phyloP scores from a whole-genome alignment of 768 basidiomycete species.

The Boletus subparvulus region DNA sequence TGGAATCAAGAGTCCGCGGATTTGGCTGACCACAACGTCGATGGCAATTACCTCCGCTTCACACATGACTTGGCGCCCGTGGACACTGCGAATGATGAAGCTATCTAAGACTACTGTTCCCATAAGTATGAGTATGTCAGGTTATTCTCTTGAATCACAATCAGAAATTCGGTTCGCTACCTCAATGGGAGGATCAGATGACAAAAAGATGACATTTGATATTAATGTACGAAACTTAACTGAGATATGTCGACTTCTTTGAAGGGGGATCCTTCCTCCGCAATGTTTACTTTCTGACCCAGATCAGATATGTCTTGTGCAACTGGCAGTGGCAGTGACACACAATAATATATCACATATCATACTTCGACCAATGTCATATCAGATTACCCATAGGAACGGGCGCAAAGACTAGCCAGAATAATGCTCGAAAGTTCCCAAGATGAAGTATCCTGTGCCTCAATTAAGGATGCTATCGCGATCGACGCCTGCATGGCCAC shows the following conservation, averaged over 20 bases:
- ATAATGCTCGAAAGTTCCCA: slow-evolving; percentile 3
- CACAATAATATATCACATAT: slow-evolving; percentile 8
- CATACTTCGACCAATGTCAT: slow-evolving; percentile 12
- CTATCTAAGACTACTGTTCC: neutral
- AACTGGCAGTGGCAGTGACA: slow-evolving; percentile 2
- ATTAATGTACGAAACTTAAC: neutral
- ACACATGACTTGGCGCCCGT: neutral
- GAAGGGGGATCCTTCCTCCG: neutral
- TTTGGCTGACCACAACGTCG: slow-evolving; percentile 3
- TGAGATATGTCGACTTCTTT: neutral
- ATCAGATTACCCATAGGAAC: slow-evolving; percentile 9
- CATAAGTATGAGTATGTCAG: neutral
- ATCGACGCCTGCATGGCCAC: slow-evolving; percentile 27
- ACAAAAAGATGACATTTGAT: slow-evolving; percentile 7
- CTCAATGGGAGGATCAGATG: slow-evolving; percentile 4
- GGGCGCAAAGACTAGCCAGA: slow-evolving; percentile 13
- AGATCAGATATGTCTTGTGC: slow-evolving; percentile 4
- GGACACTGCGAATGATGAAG: neutral
- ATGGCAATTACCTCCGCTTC: slow-evolving; percentile 4
- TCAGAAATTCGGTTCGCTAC: neutral
- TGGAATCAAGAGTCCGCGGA: slow-evolving; percentile 20
- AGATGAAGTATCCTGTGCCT: slow-evolving; percentile 20
- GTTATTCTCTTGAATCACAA: neutral
- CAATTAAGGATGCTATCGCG: slow-evolving; percentile 28
- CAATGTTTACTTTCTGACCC: neutral